Evolutionary conservation across 2,329 filamentous ascomycete genomes (phyloP), one percentile per base, ranked within the genome.

Genomic region (Penicillium sp.): DNA sequence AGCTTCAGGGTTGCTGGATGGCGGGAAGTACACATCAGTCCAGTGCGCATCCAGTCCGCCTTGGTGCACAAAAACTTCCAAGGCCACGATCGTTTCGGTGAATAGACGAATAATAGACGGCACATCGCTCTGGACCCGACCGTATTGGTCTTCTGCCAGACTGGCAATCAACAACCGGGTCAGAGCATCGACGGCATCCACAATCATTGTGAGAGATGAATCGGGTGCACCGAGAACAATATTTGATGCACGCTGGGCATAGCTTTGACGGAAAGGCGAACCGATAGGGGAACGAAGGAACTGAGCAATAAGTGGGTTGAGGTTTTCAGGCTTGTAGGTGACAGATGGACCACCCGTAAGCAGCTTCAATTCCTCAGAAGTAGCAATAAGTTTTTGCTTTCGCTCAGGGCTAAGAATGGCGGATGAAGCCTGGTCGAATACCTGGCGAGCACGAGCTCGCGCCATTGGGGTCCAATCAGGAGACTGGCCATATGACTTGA

Each of bases 81-180:
- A 77, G 61, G 85, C 85, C 51, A 78, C 81, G 52, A 92, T 86
- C 0, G 89, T 86, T 40, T 71, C 68, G 0, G 90, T 92, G 56
- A 95, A 84, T 1, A 86, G 84, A 43, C 88, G 84, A 47, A 97
- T 84, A 52, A 96, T 87, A 45, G 76, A 76, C 1, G 89, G 85
- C 2, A 97, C 86, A 60, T 94, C 90, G 39, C 86, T 81, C 61
- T 95, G 88, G n/a, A 95, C 93, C 63, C 90, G 89, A 13, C 93
- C 93, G 67, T 87, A 94, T 43, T 83, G 82, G 70, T 97, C 93
- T 72, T 97, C 92, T 3, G 79, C 78, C 50, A 97, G 75, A 71
- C 89, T 93, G 58, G 83, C 83, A 3, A 91, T 82, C 0, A 90
- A 83, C 24, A 97, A 80, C 46, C 83, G 81, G 11, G 84, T 85